These are phyloP conservation scores for Solanum chaucha DNA, from an alignment of 257 asterid genomes.

Conservation along the genomic window DNA sequence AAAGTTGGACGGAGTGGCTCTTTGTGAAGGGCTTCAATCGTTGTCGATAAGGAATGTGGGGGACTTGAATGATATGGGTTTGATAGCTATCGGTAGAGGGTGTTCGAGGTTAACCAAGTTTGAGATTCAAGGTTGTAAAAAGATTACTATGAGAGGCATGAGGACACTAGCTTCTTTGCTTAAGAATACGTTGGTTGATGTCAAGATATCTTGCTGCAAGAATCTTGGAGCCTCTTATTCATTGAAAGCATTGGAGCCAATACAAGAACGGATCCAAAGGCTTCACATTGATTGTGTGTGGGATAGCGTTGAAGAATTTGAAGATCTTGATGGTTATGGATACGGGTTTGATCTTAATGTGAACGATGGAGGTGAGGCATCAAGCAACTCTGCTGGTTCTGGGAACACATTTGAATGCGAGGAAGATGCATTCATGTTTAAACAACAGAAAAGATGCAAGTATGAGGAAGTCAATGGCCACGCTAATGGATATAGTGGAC, in stretches of 20 bases:
- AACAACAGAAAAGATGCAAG: slow-evolving; percentile 26
- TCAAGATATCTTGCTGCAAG: slow-evolving; percentile 72
- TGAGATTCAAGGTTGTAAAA: slow-evolving; percentile 73
- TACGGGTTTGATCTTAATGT: slow-evolving; percentile 36
- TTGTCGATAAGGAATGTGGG: slow-evolving; percentile 61
- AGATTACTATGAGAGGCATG: slow-evolving; percentile 61
- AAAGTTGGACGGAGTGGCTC: slow-evolving; percentile 72
- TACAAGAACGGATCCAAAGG: slow-evolving; percentile 56
- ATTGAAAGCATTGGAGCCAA: slow-evolving; percentile 66
- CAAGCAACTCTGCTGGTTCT: slow-evolving; percentile 1
- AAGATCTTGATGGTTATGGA: slow-evolving; percentile 21
- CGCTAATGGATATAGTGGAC: slow-evolving; percentile 19
- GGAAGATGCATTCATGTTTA: slow-evolving; percentile 15
- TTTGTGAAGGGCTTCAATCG: slow-evolving; percentile 57
- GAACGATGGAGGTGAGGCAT: slow-evolving; percentile 19
- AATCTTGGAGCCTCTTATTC: slow-evolving; percentile 55
- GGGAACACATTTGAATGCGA: background rate
- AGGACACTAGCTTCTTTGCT: slow-evolving; percentile 66
- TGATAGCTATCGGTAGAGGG: slow-evolving; percentile 87
- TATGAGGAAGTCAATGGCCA: slow-evolving; percentile 14
- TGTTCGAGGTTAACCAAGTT: slow-evolving; percentile 58
- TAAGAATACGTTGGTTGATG: slow-evolving; percentile 50
- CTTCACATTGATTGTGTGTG: slow-evolving; percentile 83
- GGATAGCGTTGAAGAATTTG: slow-evolving; percentile 33
- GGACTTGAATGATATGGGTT: slow-evolving; percentile 79